Percentiles rank a stretch among this genome's conserved stretches.
phyloP scores from a whole-genome alignment of 345 rosid genomes.

The Populus nigra region DNA sequence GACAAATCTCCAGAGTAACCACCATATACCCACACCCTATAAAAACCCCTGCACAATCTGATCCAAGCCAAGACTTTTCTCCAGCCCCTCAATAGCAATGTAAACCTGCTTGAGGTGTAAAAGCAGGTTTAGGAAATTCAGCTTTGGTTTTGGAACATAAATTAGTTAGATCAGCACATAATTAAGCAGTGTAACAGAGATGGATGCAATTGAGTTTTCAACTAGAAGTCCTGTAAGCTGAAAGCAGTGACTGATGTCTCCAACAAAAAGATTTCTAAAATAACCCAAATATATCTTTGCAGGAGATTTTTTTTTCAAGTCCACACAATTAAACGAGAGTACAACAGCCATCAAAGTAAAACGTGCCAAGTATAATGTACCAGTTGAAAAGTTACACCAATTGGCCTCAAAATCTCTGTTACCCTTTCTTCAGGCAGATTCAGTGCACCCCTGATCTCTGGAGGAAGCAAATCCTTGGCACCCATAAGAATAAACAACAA shows the following conservation, averaged over 20 bases:
- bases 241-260: constrained; percentile 2
- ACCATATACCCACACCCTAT: constrained; percentile 66
- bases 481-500: constrained; percentile 58
- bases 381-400: constrained; percentile 65
- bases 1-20: constrained; percentile 95
- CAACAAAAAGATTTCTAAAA: constrained; percentile 9
- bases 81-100: constrained; percentile 57
- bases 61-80: constrained; percentile 77
- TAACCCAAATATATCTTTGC: neutral
- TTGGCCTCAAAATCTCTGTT: constrained; percentile 39
- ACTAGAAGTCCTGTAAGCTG: neutral
- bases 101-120: constrained; percentile 39
- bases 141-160: neutral
- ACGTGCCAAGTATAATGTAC: constrained; percentile 35
- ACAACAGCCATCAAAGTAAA: neutral
- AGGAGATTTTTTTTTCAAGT: neutral
- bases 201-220: neutral
- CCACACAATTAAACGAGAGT: neutral
- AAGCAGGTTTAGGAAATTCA: constrained; percentile 12
- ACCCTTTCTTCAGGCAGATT: constrained; percentile 68
- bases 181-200: neutral
- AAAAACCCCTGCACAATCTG: constrained; percentile 67
- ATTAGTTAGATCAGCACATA: constrained; percentile 4
- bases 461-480: constrained; percentile 70
- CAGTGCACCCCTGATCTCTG: constrained; percentile 54